Conservation (phyloP, 2,329 filamentous ascomycete genomes). For the Claviceps arundinis region DNA sequence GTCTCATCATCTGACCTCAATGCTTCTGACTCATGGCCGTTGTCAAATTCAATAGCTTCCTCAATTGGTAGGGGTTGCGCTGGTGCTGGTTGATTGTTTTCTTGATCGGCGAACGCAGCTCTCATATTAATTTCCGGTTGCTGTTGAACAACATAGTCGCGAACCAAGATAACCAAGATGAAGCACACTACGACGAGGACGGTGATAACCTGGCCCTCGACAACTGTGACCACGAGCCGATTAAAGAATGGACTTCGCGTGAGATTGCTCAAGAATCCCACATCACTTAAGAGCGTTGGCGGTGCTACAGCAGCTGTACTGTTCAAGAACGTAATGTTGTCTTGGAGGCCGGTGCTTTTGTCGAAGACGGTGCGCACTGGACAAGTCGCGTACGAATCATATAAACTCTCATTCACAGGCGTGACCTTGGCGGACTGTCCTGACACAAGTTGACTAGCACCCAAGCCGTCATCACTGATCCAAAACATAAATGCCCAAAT, state of each 20-base stretch:
- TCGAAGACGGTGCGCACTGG: slow-evolving; percentile 7
- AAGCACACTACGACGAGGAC: slow-evolving; percentile 84
- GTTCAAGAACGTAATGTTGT: slow-evolving; percentile 9
- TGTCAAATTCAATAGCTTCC: slow-evolving; percentile 7
- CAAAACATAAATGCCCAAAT: slow-evolving; percentile 93
- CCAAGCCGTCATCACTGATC: slow-evolving; percentile 67
- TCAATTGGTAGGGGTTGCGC: slow-evolving; percentile 8
- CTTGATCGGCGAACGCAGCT: slow-evolving; percentile 42
- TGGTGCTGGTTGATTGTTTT: slow-evolving; percentile 14
- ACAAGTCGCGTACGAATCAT: not conserved
- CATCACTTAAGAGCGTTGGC: slow-evolving; percentile 40
- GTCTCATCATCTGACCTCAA: slow-evolving; percentile 22
- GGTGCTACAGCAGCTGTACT: slow-evolving; percentile 7
- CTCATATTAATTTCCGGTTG: slow-evolving; percentile 84
- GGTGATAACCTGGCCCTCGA: slow-evolving; percentile 92
- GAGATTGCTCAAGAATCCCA: slow-evolving; percentile 42
- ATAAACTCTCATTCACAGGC: not conserved
- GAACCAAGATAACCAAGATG: slow-evolving; percentile 89
- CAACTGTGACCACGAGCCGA: slow-evolving; percentile 62
- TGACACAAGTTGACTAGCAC: slow-evolving; percentile 14
- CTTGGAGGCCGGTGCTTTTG: slow-evolving; percentile 1
- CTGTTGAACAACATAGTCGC: slow-evolving; percentile 97
- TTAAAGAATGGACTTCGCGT: slow-evolving; percentile 64
- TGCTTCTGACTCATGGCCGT: slow-evolving; percentile 12
- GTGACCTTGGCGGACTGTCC: not conserved